Conservation (phyloP, 305 asterid species). For the Euphrasia arctica region DNA sequence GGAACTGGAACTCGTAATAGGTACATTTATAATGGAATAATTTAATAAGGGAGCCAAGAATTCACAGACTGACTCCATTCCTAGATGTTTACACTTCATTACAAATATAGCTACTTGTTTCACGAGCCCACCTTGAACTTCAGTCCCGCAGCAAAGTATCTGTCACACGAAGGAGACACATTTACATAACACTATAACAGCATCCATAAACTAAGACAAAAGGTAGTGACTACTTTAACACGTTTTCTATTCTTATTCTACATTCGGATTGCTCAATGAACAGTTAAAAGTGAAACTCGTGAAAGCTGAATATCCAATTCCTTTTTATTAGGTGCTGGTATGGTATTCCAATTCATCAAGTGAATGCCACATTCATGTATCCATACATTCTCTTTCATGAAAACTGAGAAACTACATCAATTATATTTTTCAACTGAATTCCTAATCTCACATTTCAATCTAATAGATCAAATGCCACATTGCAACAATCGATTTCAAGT, state of each 20-base stretch:
- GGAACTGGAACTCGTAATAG: conserved; percentile 39
- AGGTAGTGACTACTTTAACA: background rate
- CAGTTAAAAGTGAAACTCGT: background rate
- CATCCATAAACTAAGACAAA: conserved; percentile 16
- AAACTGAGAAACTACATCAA: background rate
- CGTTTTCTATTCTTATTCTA: background rate
- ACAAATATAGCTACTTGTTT: conserved; percentile 67
- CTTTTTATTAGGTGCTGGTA: background rate
- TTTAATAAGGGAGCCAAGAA: conserved; percentile 77
- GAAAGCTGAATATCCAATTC: background rate
- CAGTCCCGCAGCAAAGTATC: conserved; percentile 70
- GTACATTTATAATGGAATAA: conserved; percentile 51
- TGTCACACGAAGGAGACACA: conserved; percentile 31
- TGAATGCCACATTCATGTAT: background rate
- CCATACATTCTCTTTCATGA: background rate
- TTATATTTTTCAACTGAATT: background rate
- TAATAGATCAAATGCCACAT: too few species aligned
- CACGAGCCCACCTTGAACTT: conserved; percentile 69
- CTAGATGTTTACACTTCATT: conserved; percentile 60
- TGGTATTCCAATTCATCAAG: background rate
- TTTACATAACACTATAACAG: conserved; percentile 3
- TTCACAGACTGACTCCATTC: conserved; percentile 68
- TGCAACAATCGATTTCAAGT: too few species aligned
- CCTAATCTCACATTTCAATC: too few species aligned
- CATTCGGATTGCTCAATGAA: background rate